Base-by-base conservation (phyloP, 192 early-diverging fungal species). In the Gryganskiella cystojenkinii region DNA sequence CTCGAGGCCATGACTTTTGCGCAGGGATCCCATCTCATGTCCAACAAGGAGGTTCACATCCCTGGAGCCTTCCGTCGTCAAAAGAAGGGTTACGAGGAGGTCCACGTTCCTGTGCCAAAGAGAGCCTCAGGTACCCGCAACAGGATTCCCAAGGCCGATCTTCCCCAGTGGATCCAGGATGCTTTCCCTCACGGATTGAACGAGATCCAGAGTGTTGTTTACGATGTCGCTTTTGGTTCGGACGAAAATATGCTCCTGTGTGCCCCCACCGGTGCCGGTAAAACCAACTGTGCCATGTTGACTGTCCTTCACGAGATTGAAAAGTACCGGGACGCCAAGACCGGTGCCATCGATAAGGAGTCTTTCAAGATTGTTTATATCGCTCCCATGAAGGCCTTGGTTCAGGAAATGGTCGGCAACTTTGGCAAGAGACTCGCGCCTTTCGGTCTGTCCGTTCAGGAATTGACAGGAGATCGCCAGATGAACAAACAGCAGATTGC, bases 301-400 rank as follows among this genome's bases (percentile, higher is more conserved):
- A 95, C 96, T 15, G 96, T 99, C 58, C 87, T 99, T 24, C 91
- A 92, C 55, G 92, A 95, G 71, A 87, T 99, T 45, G 90, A 88
- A 40, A 90, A 96, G 81, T 85, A 95, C 82, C 86, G 90, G 35
- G 85, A 97, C 57, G 82, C 85, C 6, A 80, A 80, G 7, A 90
- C 91, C 6, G 94, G 93, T n/a, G 62, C 80, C 3, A 90, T 98
- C 53, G 87, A 91, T 43, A 69, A 89, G 44, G 95, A 96, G 69
- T 67, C 76, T 0, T 99, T 99, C 88, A 99, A 99, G 83, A 96
- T 99, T 78, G 94, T 99, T 44, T 99, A 99, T 82, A 91, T 99
- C 82, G 98, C 98, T 14, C 98, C 98, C 17, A 99, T 99, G 98
- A 99, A 99, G 72, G 98, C 98, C 9, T 84, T 99, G 58, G 98